Conservation (phyloP, 1,284 basidiomycete species). For the Boletellus deceptivus region DNA sequence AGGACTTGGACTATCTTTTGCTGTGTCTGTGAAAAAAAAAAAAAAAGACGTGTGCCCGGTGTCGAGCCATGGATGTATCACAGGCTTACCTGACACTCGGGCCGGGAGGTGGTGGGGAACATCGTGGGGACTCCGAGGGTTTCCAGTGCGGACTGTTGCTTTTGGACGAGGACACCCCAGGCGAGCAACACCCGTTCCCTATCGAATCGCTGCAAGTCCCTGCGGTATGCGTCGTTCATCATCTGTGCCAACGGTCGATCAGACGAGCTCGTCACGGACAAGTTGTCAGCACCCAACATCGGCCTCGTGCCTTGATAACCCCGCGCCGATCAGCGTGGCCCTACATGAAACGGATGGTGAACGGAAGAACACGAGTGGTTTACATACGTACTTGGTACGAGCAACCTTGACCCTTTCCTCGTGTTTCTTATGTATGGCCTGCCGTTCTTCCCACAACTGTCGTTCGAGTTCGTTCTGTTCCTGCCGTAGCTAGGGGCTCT, state of each 20-base stretch:
- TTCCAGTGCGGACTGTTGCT: conserved; percentile 65
- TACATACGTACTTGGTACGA: conserved; percentile 53
- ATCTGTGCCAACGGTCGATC: conserved; percentile 40
- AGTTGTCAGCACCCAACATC: conserved; percentile 45
- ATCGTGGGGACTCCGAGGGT: conserved; percentile 65
- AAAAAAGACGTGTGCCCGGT: conserved; percentile 3
- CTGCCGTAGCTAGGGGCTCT: conserved; percentile 45
- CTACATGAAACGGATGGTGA: conserved; percentile 15
- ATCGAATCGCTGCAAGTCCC: conserved; percentile 66
- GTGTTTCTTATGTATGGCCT: conserved; percentile 57
- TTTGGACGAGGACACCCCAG: conserved; percentile 69
- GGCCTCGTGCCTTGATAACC: conserved; percentile 66
- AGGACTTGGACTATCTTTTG: conserved; percentile 38
- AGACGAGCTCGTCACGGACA: conserved; percentile 8
- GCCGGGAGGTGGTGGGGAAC: conserved; percentile 50
- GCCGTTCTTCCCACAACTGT: conserved; percentile 62
- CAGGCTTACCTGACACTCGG: conserved; percentile 55
- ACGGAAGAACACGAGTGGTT: conserved; percentile 2
- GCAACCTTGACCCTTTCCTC: conserved; percentile 67
- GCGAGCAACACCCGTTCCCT: conserved; percentile 59
- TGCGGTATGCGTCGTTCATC: conserved; percentile 58
- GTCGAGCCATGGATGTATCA: conserved; percentile 3
- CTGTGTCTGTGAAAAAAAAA: conserved; percentile 43
- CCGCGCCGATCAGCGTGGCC: conserved; percentile 60
- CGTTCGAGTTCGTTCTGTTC: conserved; percentile 68